Conservation (phyloP, 148 eudicot genomes). For the Vaccinium darrowii region DNA sequence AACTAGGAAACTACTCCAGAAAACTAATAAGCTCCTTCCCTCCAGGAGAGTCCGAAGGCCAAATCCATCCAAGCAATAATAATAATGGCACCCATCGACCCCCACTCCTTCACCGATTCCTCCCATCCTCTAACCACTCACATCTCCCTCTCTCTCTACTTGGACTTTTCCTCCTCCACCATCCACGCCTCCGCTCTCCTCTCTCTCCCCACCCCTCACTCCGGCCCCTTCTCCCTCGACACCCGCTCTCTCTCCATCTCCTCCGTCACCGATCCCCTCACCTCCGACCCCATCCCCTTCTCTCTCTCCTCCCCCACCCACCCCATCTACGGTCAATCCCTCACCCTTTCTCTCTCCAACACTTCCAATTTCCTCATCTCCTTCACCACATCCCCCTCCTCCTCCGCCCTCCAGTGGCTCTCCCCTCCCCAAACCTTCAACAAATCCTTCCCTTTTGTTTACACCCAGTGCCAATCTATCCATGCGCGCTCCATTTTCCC, state of each 20-base stretch:
- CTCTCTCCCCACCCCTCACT: slow-evolving; percentile 34
- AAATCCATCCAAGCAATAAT: no score
- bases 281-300: slow-evolving; percentile 40
- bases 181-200: slow-evolving; percentile 39
- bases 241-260: slow-evolving; percentile 52
- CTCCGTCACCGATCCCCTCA: slow-evolving; percentile 32
- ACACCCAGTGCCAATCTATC: slow-evolving; percentile 91
- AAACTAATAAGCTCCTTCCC: no score
- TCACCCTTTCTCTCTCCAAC: slow-evolving; percentile 30
- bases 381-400: slow-evolving; percentile 24
- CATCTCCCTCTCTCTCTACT: slow-evolving; percentile 49
- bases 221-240: slow-evolving; percentile 40
- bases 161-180: slow-evolving; percentile 44
- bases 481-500: slow-evolving; percentile 89
- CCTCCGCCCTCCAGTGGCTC: slow-evolving; percentile 93
- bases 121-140: slow-evolving; percentile 53
- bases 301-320: slow-evolving; percentile 40
- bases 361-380: slow-evolving; percentile 30
- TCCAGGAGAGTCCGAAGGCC: no score
- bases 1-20: no score
- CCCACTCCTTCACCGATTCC: slow-evolving; percentile 54
- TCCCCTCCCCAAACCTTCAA: slow-evolving; percentile 75
- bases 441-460: slow-evolving; percentile 66
- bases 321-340: slow-evolving; percentile 42
- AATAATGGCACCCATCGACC: slow-evolving; percentile 45